Percentiles rank a stretch among this genome's conserved stretches.
Evolutionary conservation across 495 filamentous ascomycete genomes (phyloP).

Genomic region (Penicillium taxi): DNA sequence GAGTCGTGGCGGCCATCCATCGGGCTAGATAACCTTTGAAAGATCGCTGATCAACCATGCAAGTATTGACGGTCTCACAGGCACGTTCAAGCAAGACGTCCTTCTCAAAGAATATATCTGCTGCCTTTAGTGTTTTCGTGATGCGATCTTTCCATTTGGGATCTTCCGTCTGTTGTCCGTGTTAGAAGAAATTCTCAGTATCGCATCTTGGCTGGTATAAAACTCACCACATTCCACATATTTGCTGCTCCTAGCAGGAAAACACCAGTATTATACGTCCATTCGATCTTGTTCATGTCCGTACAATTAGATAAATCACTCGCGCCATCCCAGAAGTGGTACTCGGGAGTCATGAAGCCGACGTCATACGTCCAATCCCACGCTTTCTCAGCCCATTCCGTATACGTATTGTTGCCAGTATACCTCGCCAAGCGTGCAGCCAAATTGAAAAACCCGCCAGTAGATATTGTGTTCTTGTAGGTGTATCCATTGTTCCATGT

Average conservation of each 20-base stretch:
- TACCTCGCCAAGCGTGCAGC: constrained; percentile 68
- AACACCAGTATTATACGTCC: constrained; percentile 33
- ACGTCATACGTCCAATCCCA: constrained; percentile 63
- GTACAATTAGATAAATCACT: constrained; percentile 42
- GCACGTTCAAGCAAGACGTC: constrained; percentile 61
- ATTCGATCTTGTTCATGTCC: constrained; percentile 27
- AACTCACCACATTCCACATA: constrained; percentile 34
- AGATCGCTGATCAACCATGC: constrained; percentile 68
- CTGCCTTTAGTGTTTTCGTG: constrained; percentile 48
- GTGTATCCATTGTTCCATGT: constrained; percentile 68
- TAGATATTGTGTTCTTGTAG: constrained; percentile 77
- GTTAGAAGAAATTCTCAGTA: not conserved
- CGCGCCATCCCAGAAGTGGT: constrained; percentile 58
- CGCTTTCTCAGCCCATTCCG: constrained; percentile 62
- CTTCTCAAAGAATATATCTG: constrained; percentile 44
- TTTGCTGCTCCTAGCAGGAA: constrained; percentile 32
- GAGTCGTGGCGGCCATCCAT: constrained; percentile 66
- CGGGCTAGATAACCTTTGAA: constrained; percentile 84
- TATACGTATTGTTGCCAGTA: constrained; percentile 71
- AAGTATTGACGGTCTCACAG: constrained; percentile 50
- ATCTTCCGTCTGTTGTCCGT: constrained; percentile 17
- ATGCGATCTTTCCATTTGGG: constrained; percentile 53
- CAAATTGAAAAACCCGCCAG: constrained; percentile 74
- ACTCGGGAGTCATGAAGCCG: constrained; percentile 54
- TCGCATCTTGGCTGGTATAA: not conserved